These are phyloP conservation scores for Skeletonema costatum DNA, from an alignment of 108 stramenopile species.

Conservation along the genomic window DNA sequence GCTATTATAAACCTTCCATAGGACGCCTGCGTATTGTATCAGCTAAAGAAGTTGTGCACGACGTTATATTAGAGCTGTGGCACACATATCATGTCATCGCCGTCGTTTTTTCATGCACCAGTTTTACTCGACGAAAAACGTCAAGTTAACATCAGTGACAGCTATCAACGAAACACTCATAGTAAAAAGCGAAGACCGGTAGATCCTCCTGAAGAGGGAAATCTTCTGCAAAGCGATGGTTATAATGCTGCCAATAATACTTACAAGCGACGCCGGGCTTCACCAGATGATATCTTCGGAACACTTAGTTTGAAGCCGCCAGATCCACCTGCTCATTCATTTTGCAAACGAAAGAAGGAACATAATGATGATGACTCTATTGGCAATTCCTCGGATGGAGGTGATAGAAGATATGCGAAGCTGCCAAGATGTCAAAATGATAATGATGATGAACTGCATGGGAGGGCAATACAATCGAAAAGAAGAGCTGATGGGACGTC, in stretches of 20 bases:
- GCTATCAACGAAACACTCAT: not conserved
- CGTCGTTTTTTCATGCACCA: not conserved
- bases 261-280: not conserved
- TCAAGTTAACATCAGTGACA: not conserved
- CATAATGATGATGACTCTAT: slow-evolving; percentile 10
- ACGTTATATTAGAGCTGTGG: no score
- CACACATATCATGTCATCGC: not conserved
- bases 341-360: slow-evolving; percentile 13
- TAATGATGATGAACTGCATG: not conserved
- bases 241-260: not conserved
- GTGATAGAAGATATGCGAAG: not conserved
- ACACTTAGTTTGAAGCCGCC: slow-evolving; percentile 6
- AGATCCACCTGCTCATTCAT: slow-evolving; percentile 19
- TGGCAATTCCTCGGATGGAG: slow-evolving; percentile 12
- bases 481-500: not conserved
- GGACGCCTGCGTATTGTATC: no score
- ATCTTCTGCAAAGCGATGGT: not conserved
- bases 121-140: not conserved
- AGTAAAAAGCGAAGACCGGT: not conserved
- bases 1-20: no score
- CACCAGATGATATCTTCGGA: not conserved
- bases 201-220: not conserved
- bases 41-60: no score
- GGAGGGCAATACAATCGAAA: not conserved
- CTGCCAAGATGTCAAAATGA: not conserved